Evolutionary conservation across 345 rosid genomes (phyloP).

Genomic region (Citrus trifoliata): DNA sequence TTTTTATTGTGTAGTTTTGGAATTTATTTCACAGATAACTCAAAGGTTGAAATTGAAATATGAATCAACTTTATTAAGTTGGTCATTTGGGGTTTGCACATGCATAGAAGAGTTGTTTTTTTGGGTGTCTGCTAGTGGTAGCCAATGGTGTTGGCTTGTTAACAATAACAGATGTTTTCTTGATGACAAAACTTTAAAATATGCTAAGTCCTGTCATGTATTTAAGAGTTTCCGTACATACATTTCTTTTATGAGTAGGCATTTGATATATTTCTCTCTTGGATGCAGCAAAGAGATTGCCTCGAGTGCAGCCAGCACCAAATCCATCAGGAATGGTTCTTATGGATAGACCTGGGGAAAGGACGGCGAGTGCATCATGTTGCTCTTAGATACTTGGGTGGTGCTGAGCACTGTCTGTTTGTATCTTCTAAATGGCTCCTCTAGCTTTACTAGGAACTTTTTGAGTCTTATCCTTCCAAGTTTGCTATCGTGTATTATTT

Average conservation of each 20-base stretch:
- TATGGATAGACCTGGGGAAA: constrained; percentile 70
- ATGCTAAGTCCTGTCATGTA: background rate
- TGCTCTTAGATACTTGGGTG: constrained; percentile 45
- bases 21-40: background rate
- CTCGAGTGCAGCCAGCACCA: constrained; percentile 80
- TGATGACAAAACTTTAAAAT: background rate
- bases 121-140: background rate
- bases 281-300: constrained; percentile 71
- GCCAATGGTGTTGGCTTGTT: background rate
- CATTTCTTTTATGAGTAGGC: background rate
- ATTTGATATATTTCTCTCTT: constrained; percentile 4
- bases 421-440: constrained; percentile 25
- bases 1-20: background rate
- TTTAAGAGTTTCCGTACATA: background rate
- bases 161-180: background rate
- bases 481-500: constrained; percentile 8
- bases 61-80: background rate
- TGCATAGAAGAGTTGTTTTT: background rate
- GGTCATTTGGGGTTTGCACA: background rate
- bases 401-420: background rate
- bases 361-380: constrained; percentile 70
- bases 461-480: background rate
- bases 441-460: constrained; percentile 12
- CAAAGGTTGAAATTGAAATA: background rate
- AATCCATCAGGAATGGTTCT: constrained; percentile 91